These are phyloP conservation scores for Pythium aristosporum DNA, from an alignment of 352 stramenopile genomes.

Conservation along the genomic window DNA sequence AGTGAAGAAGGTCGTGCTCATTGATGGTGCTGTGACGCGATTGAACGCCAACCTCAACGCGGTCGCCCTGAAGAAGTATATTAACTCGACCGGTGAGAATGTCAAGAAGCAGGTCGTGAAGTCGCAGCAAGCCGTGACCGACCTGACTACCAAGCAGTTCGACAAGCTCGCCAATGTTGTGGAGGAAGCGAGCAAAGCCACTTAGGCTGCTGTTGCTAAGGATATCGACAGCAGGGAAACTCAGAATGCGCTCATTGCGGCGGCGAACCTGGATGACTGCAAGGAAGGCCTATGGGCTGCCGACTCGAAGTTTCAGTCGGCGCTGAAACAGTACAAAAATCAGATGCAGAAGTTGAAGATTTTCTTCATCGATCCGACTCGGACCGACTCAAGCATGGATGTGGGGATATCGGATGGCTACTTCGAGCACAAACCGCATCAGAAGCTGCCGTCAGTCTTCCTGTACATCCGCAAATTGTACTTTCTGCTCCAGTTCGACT, in stretches of 20 bases:
- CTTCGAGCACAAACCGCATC: neutral
- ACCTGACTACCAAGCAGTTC: slow-evolving; percentile 8
- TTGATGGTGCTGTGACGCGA: slow-evolving; percentile 10
- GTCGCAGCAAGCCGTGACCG: slow-evolving; percentile 2
- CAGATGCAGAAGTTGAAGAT: neutral
- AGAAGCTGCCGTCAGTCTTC: neutral
- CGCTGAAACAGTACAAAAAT: neutral
- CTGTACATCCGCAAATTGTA: neutral
- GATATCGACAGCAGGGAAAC: neutral
- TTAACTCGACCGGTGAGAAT: neutral
- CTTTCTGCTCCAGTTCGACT: neutral
- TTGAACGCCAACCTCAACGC: neutral
- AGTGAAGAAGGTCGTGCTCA: neutral
- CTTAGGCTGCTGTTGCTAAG: neutral
- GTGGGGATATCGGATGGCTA: neutral
- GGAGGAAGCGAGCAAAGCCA: neutral
- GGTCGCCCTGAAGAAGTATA: neutral
- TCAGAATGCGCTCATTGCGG: neutral
- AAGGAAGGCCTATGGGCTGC: neutral
- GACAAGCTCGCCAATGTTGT: neutral
- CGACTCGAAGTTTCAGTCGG: neutral
- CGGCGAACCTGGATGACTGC: neutral
- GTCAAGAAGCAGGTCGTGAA: slow-evolving; percentile 6
- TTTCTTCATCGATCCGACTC: neutral
- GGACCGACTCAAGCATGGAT: neutral